phyloP scores from a whole-genome alignment of 805 yeast species.

The Diddensiella transvaalensis region DNA sequence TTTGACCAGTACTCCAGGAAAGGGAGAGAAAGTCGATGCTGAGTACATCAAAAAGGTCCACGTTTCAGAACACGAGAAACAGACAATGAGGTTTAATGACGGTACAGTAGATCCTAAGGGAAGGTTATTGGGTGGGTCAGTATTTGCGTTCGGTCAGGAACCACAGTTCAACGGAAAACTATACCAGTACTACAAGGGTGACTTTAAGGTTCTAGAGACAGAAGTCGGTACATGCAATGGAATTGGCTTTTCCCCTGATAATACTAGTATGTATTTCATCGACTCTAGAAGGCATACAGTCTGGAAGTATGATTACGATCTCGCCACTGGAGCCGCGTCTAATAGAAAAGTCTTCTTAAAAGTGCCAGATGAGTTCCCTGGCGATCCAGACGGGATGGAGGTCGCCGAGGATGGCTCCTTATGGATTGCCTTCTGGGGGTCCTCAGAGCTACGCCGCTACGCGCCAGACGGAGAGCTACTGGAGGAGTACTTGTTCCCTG shows the following conservation, averaged over 20 bases:
- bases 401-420: slow-evolving; percentile 52
- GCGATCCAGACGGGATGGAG: slow-evolving; percentile 79
- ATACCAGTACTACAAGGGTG: slow-evolving; percentile 36
- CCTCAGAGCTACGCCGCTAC: slow-evolving; percentile 53
- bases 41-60: slow-evolving; percentile 31
- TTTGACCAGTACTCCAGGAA: slow-evolving; percentile 32
- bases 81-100: slow-evolving; percentile 63
- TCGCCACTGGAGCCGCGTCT: slow-evolving; percentile 34
- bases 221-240: slow-evolving; percentile 67
- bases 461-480: slow-evolving; percentile 48
- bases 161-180: slow-evolving; percentile 49
- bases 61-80: slow-evolving; percentile 4
- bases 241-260: slow-evolving; percentile 48
- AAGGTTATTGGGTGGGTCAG: slow-evolving; percentile 74
- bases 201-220: slow-evolving; percentile 33
- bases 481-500: slow-evolving; percentile 54
- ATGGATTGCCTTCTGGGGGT: slow-evolving; percentile 66
- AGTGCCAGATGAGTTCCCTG: slow-evolving; percentile 25
- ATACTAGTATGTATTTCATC: slow-evolving; percentile 47
- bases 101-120: slow-evolving; percentile 79
- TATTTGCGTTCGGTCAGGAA: slow-evolving; percentile 37
- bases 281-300: slow-evolving; percentile 49
- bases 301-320: slow-evolving; percentile 46
- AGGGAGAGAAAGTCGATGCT: slow-evolving; percentile 34
- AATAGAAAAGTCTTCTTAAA: slow-evolving; percentile 33